Conservation (phyloP, 75 land plant species). For the Azolla pinnata region DNA sequence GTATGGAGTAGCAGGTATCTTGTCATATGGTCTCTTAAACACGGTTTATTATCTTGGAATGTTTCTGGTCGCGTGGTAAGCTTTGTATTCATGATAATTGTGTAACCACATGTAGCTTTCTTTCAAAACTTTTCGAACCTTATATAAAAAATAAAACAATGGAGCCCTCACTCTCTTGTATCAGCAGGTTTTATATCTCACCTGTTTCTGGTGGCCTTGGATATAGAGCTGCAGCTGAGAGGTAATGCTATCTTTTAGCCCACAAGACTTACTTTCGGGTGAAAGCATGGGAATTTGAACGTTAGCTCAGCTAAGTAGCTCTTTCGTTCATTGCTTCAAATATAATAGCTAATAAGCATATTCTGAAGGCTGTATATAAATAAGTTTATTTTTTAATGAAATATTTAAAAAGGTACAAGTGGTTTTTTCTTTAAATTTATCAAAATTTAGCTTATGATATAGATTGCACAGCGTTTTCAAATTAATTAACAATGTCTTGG, state of each 20-base stretch:
- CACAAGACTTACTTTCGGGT: too few species aligned
- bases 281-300: too few species aligned
- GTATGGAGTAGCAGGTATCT: constrained; percentile 70
- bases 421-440: background rate
- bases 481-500: background rate
- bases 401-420: background rate
- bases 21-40: constrained; percentile 73
- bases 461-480: too few species aligned
- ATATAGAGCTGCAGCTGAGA: constrained; percentile 59
- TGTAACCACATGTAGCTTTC: too few species aligned
- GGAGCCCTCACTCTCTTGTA: background rate
- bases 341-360: background rate
- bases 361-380: background rate
- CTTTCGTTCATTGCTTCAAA: background rate
- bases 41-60: constrained; percentile 61
- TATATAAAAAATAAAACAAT: background rate
- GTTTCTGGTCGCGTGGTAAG: constrained; percentile 69
- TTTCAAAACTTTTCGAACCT: background rate
- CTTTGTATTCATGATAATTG: too few species aligned
- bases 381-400: background rate
- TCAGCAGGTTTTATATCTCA: constrained; percentile 60
- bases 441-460: background rate
- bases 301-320: background rate
- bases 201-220: constrained; percentile 75
- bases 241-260: constrained; percentile 20